Evolutionary conservation across 1,284 basidiomycete species (phyloP), one percentile per base, ranked within the genome.

Genomic region (Fomitopsis betulina): DNA sequence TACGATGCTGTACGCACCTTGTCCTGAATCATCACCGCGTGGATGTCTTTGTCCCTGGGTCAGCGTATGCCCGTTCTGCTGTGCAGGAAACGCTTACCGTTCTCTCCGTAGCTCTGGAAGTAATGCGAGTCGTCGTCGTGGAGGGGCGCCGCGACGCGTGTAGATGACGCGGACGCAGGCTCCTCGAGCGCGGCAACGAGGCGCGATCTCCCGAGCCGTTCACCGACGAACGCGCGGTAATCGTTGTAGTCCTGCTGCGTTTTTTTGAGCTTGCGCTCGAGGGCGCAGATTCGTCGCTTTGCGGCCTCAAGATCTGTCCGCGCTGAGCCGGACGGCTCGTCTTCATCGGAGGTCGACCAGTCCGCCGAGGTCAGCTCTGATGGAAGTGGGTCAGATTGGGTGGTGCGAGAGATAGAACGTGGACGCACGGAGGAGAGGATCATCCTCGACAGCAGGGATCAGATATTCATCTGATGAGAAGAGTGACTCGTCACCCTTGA

Each of bases 1-100:
- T 98, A 99, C 2, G 93, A 89, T 19, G 96, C 88, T 0, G 96
- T 99, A 47, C 96, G 85, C 52, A 96, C 93, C 73, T 89, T 89
- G 72, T 99, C 96, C 69, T 86, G 84, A 62, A 88, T 87, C 89
- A 91, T 91, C 39, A 88, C 78, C 2, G 87, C 82, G 62, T 91
- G 89, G 43, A 92, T 91, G 62, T 91, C 90, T 91, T 42, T 13
- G n/a, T n/a, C 45, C 39, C 15, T 30, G 17, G 23, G 9, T 19
- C 12, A 32, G 19, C n/a, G 47, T 45, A 45, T 25, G 17, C 19
- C 43, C 2, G 27, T 38, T 42, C n/a, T 33, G 57, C 55, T 43
- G 30, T 47, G 10, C 2, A 17, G 40, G 4, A 59, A 55, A 53
- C 17, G 60, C 81, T 19, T 62, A 92, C 93, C 94, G 67, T 97